These are phyloP conservation scores for Salix viminalis DNA, from an alignment of 345 rosid genomes.

Conservation along the genomic window DNA sequence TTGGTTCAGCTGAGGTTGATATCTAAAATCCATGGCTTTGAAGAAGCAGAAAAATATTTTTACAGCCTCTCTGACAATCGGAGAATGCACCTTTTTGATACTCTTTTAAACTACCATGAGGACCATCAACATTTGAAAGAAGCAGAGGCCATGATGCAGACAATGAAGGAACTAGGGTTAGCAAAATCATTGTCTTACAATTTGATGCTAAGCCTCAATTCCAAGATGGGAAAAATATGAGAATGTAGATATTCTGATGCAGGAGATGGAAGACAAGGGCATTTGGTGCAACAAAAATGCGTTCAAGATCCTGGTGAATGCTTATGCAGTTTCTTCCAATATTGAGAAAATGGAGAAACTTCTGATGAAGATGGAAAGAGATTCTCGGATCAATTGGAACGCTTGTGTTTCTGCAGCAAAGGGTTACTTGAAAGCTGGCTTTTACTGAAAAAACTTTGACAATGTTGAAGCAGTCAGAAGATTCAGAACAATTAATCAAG, in stretches of 20 bases:
- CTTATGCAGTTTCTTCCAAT: no score
- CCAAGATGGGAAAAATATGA: no score
- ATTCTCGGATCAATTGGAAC: conserved; percentile 40
- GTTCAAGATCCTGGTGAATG: not conserved
- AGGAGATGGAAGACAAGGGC: no score
- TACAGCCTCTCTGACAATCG: conserved; percentile 11
- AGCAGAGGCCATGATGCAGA: conserved; percentile 36
- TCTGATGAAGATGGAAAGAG: conserved; percentile 39
- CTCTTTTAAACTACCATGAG: conserved; percentile 46
- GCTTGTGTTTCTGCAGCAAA: conserved; percentile 34
- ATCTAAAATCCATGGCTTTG: conserved; percentile 38
- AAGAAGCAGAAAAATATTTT: conserved; percentile 40
- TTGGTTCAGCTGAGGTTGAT: conserved; percentile 44
- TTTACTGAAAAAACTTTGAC: no score
- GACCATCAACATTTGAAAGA: conserved; percentile 23
- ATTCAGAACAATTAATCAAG: conserved; percentile 26
- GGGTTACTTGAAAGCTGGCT: not conserved
- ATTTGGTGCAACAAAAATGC: no score
- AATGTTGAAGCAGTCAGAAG: no score
- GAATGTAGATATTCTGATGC: no score
- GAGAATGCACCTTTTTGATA: conserved; percentile 36
- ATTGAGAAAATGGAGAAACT: conserved; percentile 33
- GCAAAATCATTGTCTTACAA: conserved; percentile 36
- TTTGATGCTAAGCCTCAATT: conserved; percentile 48
- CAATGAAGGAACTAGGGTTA: conserved; percentile 29